These are phyloP conservation scores for Syncephalis fuscata DNA, from an alignment of 371 early-diverging fungal genomes.

Conservation along the genomic window DNA sequence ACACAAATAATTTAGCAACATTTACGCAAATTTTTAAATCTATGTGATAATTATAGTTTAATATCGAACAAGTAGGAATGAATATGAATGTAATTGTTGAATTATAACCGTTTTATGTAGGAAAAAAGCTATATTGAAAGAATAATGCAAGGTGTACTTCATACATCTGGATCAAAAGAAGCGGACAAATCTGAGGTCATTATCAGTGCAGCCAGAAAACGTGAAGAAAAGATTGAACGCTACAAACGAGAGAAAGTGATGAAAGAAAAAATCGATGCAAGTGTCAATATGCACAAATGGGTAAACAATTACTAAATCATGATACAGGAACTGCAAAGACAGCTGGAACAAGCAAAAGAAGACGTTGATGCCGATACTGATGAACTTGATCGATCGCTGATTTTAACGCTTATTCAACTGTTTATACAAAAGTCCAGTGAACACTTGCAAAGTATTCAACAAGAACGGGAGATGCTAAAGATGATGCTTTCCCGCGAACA, in stretches of 20 bases:
- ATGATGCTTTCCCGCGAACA: constrained; percentile 15
- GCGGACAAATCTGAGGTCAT: constrained; percentile 8
- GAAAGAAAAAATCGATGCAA: constrained; percentile 28
- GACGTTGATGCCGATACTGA: constrained; percentile 30
- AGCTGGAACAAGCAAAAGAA: constrained; percentile 11
- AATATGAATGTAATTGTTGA: constrained; percentile 9
- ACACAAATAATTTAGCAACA: neutral
- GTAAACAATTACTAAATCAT: neutral
- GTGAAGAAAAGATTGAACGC: constrained; percentile 58
- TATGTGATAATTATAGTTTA: constrained; percentile 8
- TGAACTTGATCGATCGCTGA: constrained; percentile 45
- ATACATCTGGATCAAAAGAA: constrained; percentile 11
- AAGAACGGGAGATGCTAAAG: constrained; percentile 53
- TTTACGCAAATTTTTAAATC: constrained; percentile 1
- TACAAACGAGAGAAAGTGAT: constrained; percentile 55
- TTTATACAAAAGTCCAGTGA: constrained; percentile 43
- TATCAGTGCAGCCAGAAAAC: constrained; percentile 20
- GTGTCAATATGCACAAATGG: too few species aligned
- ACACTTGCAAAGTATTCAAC: constrained; percentile 37
- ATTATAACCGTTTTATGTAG: neutral
- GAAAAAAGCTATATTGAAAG: neutral
- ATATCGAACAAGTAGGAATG: constrained; percentile 6
- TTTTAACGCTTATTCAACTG: constrained; percentile 36
- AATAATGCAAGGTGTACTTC: neutral
- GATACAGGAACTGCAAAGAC: constrained; percentile 9